phyloP scores from a whole-genome alignment of 2,329 filamentous ascomycete species.

The Colletotrichum cordylinicola region DNA sequence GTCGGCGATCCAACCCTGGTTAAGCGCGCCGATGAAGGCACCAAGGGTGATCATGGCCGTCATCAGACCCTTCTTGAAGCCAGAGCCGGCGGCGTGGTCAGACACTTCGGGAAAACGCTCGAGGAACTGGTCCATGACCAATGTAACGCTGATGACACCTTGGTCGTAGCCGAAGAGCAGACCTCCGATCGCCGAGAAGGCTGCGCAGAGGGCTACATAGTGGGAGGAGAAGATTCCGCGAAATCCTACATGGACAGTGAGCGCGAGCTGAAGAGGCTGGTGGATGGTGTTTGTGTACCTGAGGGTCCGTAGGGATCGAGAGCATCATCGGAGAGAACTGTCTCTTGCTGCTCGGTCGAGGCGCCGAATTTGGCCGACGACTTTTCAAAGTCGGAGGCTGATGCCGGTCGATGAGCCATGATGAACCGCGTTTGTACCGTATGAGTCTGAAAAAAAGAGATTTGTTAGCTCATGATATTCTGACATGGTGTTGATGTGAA shows the following conservation, averaged over 20 bases:
- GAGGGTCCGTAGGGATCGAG: constrained; percentile 29
- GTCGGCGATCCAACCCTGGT: constrained; percentile 50
- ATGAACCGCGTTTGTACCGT: background rate
- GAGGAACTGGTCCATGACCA: constrained; percentile 36
- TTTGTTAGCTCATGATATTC: background rate
- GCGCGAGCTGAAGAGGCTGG: background rate
- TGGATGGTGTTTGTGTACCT: constrained; percentile 4
- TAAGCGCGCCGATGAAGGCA: constrained; percentile 55
- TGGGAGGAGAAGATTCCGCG: constrained; percentile 34
- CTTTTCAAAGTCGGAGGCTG: constrained; percentile 24
- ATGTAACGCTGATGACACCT: constrained; percentile 41
- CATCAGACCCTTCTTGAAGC: constrained; percentile 30
- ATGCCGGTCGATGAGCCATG: constrained; percentile 14
- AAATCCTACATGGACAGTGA: constrained; percentile 27
- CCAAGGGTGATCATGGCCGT: constrained; percentile 58
- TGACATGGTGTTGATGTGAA: background rate
- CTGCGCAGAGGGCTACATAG: constrained; percentile 34
- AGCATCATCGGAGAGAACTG: constrained; percentile 16
- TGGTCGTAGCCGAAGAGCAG: constrained; percentile 52
- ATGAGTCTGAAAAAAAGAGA: fast-evolving
- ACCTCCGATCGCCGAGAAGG: constrained; percentile 30
- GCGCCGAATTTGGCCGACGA: constrained; percentile 12
- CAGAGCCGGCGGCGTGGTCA: constrained; percentile 40
- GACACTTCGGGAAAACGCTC: constrained; percentile 39
- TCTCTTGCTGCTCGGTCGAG: constrained; percentile 27